Evolutionary conservation across 371 early-diverging fungal species (phyloP).

Genomic region (Dinochytrium kinnereticum): DNA sequence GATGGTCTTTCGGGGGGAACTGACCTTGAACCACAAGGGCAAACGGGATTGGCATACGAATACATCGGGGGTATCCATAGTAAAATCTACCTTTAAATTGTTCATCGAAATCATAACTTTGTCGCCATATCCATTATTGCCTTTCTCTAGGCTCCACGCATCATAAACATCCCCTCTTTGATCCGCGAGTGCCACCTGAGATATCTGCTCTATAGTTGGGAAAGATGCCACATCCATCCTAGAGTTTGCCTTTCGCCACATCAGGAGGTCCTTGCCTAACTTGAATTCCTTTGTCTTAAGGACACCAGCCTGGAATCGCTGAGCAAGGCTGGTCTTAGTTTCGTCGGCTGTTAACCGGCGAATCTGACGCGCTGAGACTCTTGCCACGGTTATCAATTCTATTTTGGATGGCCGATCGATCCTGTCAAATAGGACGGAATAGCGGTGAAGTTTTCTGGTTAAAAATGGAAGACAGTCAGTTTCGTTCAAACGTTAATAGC

Average conservation of each 20-base stretch:
- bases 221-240: background rate
- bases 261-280: background rate
- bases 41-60: background rate
- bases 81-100: too few relatives aligned
- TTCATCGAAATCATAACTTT: too few relatives aligned
- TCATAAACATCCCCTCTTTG: background rate
- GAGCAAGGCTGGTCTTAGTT: background rate
- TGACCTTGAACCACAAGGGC: background rate
- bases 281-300: background rate
- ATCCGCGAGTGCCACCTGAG: background rate
- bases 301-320: background rate
- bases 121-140: too few relatives aligned
- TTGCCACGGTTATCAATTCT: background rate
- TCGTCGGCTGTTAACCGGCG: background rate
- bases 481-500: background rate
- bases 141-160: background rate
- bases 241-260: background rate
- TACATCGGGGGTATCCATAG: too few relatives aligned
- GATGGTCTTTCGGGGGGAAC: background rate
- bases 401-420: background rate
- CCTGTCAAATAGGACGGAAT: background rate
- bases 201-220: background rate
- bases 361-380: background rate
- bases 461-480: too few relatives aligned
- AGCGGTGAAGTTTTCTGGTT: constrained; percentile 4